Base-by-base conservation (phyloP, 1,139 yeast species). In the Diutina pseudorugosa region DNA sequence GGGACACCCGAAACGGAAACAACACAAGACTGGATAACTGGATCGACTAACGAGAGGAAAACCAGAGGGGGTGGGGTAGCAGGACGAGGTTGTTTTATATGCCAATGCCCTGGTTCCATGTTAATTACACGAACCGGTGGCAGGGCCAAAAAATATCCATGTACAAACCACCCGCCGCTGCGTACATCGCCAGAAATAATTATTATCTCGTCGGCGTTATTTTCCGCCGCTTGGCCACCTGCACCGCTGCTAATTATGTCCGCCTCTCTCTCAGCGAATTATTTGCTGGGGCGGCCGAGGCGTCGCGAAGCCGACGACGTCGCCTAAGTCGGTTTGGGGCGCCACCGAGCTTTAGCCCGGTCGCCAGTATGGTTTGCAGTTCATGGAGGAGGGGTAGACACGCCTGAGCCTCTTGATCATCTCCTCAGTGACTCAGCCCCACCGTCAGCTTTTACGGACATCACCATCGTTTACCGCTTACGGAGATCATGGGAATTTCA, bases 51-150 rank as follows among this genome's bases (percentile, higher is more conserved):
- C n/a, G n/a, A n/a, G n/a, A n/a, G n/a, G n/a, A n/a, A n/a, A n/a
- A n/a, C n/a, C n/a, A n/a, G n/a, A n/a, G n/a, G n/a, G n/a, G n/a
- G n/a, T n/a, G n/a, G n/a, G 42, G 25, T 12, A 14, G 33, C 30
- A 23, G 30, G 20, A 43, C 19, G 47, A 16, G 47, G 27, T n/a
- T 21, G 33, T 23, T 43, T 43, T 43, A 43, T 43, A 43, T 43
- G 30, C 47, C 45, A 42, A 42, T 19, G 23, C 16, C 25, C 14
- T 19, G 16, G 45, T 19, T 30, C 42, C 42, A 18, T 14, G 18
- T 14, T 20, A 43, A 19, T 43, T 43, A 43, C 47, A 43, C 47
- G 47, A 43, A 43, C 33, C 45, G 25, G 25, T 20, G 45, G 21
- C 16, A 12, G 5, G 16, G 8, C 19, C 14, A 16, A 41, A 14